These are phyloP conservation scores for Pseudopithomyces chartarum DNA, from an alignment of 2,329 filamentous ascomycete species.

Conservation along the genomic window DNA sequence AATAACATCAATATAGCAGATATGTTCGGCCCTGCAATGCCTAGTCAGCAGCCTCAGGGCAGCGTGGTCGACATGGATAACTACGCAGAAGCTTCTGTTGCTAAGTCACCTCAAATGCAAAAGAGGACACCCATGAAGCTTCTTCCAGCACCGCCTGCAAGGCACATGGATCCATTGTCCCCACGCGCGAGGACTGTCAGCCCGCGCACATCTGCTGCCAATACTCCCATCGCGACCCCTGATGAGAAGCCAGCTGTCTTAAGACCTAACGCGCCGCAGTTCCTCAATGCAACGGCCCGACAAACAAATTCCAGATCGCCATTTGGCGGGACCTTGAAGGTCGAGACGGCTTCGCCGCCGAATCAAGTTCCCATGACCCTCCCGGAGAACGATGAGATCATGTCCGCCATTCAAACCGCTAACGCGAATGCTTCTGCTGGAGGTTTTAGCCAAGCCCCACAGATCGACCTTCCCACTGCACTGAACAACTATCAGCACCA, in stretches of 20 bases:
- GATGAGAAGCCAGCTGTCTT: conserved; percentile 27
- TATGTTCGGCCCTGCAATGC: conserved; percentile 78
- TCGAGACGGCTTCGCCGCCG: conserved; percentile 44
- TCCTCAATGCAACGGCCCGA: conserved; percentile 19
- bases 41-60: conserved; percentile 59
- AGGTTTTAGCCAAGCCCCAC: conserved; percentile 37
- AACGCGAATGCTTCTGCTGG: conserved; percentile 44
- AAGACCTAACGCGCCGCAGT: conserved; percentile 24
- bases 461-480: conserved; percentile 53
- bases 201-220: conserved; percentile 30
- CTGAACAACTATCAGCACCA: conserved; percentile 55
- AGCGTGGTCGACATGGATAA: conserved; percentile 69
- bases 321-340: conserved; percentile 43
- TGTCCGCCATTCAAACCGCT: conserved; percentile 55
- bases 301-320: conserved; percentile 13
- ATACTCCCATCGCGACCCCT: conserved; percentile 30
- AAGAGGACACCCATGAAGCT: conserved; percentile 46
- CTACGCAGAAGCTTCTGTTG: conserved; percentile 47
- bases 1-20: conserved; percentile 78
- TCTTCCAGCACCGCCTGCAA: conserved; percentile 36
- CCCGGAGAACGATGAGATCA: conserved; percentile 54
- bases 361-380: conserved; percentile 35
- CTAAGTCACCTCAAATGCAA: conserved; percentile 41
- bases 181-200: conserved; percentile 40
- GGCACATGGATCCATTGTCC: conserved; percentile 25